Base-by-base conservation (phyloP, 129 eudicot genomes). In the Sambucus nigra region DNA sequence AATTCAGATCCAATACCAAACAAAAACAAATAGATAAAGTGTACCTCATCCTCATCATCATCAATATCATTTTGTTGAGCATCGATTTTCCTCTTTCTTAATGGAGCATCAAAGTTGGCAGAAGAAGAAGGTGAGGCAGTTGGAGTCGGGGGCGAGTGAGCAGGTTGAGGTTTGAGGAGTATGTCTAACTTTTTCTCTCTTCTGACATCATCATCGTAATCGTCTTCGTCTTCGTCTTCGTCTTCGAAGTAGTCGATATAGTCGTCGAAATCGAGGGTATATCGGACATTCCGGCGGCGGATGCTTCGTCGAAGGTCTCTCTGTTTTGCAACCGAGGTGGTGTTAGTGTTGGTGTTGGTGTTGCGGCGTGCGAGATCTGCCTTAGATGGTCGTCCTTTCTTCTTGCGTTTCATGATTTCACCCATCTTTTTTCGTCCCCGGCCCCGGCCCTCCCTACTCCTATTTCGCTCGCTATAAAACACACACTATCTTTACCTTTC, bases 401-500 rank as follows among this genome's bases (percentile, higher is more conserved):
- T 71, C 81, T 74, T 89, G 77, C 66, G 73, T 71, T 53, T 78
- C 70, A 78, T 95, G 93, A 81, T 89, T 82, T 88, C 92, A 54
- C 76, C 80, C 97, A 84, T 84, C 74, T 57, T 68, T 68, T 69
- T 49, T 64, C n/a, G 44, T 60, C 64, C 44, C 25, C 58, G 28
- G 59, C 31, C 53, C 67, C 57, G 26, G 58, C 28, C 51, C 66
- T 61, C 47, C 7, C 61, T 38, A 22, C 70, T 62, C 67, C 72
- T 68, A 61, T 61, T 35, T 68, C 62, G 65, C 57, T 69, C 54
- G 51, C 59, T 38, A 31, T 33, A 59, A 27, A 58, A 49, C 17
- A 23, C 60, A 22, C 27, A 16, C 61, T 31, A 47, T 22, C 62
- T 64, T 32, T 59, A n/a, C n/a, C n/a, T n/a, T n/a, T n/a, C n/a